Conservation (phyloP, 352 stramenopile species). For the Blastocystis sp. region DNA sequence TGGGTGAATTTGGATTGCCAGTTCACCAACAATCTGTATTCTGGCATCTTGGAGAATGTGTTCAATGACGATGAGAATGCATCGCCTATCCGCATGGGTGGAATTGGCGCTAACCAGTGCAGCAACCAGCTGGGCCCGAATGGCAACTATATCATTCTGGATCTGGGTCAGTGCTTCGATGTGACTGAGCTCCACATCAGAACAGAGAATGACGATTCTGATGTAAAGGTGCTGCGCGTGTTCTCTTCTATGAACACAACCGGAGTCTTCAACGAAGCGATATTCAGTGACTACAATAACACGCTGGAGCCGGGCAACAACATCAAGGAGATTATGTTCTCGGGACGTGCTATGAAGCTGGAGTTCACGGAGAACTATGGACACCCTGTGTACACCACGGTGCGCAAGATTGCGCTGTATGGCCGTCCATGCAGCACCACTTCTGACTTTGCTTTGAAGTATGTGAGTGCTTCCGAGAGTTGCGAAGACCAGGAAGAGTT, state of each 20-base stretch:
- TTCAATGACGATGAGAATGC: neutral
- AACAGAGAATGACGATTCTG: neutral
- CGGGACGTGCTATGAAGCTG: slow-evolving; percentile 52
- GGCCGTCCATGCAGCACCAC: neutral
- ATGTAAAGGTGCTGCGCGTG: slow-evolving; percentile 22
- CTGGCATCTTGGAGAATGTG: neutral
- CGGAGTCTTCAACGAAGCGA: slow-evolving; percentile 7
- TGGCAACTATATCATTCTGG: slow-evolving; percentile 50
- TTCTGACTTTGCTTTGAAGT: slow-evolving; percentile 41
- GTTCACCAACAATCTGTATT: slow-evolving; percentile 49
- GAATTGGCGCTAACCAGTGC: slow-evolving; percentile 7
- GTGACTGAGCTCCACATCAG: neutral
- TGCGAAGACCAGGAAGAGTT: neutral
- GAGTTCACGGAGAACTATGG: slow-evolving; percentile 12
- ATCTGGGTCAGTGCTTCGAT: slow-evolving; percentile 44
- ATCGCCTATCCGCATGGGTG: neutral
- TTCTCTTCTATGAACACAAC: neutral
- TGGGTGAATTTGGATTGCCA: slow-evolving; percentile 29
- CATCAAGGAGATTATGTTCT: slow-evolving; percentile 20
- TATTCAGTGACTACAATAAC: slow-evolving; percentile 32
- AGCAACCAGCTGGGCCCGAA: slow-evolving; percentile 41
- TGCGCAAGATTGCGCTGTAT: slow-evolving; percentile 39
- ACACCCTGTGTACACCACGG: slow-evolving; percentile 13
- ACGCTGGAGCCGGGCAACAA: neutral
- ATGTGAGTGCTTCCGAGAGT: neutral